These are phyloP conservation scores for Mycena alexandri DNA, from an alignment of 768 basidiomycete genomes.

Conservation along the genomic window DNA sequence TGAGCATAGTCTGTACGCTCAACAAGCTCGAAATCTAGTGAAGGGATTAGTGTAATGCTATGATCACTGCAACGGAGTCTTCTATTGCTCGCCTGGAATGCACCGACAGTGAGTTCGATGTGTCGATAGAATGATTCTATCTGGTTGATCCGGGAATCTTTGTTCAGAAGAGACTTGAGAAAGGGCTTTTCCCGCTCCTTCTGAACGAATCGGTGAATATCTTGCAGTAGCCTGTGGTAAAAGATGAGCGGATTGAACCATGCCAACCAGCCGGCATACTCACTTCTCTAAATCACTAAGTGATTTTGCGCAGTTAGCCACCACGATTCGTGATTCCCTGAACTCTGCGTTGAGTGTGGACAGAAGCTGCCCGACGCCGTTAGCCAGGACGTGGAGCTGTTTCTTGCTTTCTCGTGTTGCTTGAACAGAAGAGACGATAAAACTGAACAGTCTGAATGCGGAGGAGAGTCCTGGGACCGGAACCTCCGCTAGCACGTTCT, in stretches of 20 bases:
- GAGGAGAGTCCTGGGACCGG: too few species aligned
- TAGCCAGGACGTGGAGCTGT: not conserved
- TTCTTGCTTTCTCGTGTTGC: constrained; percentile 1
- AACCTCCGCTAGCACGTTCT: not conserved
- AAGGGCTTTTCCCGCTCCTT: too few species aligned
- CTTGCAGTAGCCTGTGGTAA: too few species aligned
- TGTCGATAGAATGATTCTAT: constrained; percentile 4
- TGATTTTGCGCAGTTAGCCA: constrained; percentile 1
- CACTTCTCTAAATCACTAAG: constrained; percentile 2
- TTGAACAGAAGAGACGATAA: constrained; percentile 3
- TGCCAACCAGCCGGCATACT: not conserved
- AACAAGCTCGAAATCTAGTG: constrained; percentile 2
- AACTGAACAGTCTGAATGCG: not conserved
- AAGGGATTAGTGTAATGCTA: not conserved
- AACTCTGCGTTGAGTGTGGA: not conserved
- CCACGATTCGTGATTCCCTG: not conserved
- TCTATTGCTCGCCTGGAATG: not conserved
- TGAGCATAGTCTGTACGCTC: constrained; percentile 11
- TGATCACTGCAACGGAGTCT: not conserved
- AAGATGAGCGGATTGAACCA: not conserved
- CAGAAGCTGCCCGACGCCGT: too few species aligned
- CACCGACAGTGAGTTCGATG: constrained; percentile 7
- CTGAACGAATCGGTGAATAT: too few species aligned
- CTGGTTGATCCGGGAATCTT: not conserved
- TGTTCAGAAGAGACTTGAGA: too few species aligned